These are phyloP conservation scores for Aspergillus flavus DNA, from an alignment of 2,329 filamentous ascomycete species.

Conservation along the genomic window DNA sequence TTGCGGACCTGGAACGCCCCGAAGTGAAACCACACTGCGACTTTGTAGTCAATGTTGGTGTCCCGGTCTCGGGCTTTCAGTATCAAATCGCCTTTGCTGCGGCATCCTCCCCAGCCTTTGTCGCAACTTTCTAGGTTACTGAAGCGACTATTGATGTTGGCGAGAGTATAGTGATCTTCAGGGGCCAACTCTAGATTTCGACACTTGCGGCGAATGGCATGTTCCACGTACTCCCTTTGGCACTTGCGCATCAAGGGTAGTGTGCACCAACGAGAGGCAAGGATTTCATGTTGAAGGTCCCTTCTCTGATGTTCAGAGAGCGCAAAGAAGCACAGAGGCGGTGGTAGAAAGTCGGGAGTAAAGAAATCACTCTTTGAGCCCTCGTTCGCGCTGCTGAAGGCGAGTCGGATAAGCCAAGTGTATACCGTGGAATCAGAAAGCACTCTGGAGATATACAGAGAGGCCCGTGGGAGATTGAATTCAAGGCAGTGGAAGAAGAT, in stretches of 20 bases:
- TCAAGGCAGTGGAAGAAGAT: constrained; percentile 56
- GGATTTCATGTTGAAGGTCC: constrained; percentile 39
- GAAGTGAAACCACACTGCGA: constrained; percentile 43
- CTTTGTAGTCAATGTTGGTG: constrained; percentile 24
- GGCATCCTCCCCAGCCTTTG: constrained; percentile 23
- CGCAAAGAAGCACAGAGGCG: constrained; percentile 36
- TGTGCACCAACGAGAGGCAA: constrained; percentile 47
- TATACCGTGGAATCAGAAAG: constrained; percentile 47
- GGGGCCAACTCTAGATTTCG: constrained; percentile 29
- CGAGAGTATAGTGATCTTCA: constrained; percentile 27
- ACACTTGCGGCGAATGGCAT: constrained; percentile 36
- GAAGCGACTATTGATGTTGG: constrained; percentile 29
- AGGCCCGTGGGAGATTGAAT: constrained; percentile 50
- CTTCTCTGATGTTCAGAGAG: constrained; percentile 32
- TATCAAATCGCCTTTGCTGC: constrained; percentile 36
- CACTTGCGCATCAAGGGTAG: constrained; percentile 41
- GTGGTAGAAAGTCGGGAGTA: constrained; percentile 42
- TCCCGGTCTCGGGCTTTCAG: constrained; percentile 24
- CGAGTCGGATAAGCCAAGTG: constrained; percentile 46
- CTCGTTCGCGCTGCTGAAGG: constrained; percentile 43
- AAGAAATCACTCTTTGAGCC: constrained; percentile 37
- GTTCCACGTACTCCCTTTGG: constrained; percentile 41
- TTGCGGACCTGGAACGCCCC: constrained; percentile 39
- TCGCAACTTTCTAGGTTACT: constrained; percentile 25
- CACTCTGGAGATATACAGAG: constrained; percentile 41